These are phyloP conservation scores for Torulaspora indica DNA, from an alignment of 805 yeast species.

Conservation along the genomic window DNA sequence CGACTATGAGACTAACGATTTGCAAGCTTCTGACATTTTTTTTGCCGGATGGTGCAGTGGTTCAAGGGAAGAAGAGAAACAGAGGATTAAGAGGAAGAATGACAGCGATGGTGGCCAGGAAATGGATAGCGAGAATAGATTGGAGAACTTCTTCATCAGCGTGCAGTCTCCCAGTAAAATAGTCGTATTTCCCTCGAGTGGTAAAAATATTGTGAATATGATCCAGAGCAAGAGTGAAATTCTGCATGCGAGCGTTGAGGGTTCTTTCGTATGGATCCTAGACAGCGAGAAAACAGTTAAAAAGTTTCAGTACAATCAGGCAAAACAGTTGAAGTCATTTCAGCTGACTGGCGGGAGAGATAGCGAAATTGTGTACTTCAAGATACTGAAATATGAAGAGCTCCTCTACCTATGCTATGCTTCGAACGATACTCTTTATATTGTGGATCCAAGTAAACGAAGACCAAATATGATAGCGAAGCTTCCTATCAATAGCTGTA, in stretches of 20 bases:
- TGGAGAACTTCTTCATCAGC: conserved; percentile 31
- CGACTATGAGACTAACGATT: conserved; percentile 33
- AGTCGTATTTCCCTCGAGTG: conserved; percentile 33
- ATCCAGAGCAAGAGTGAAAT: conserved; percentile 36
- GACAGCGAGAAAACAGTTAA: conserved; percentile 35
- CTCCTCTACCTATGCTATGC: conserved; percentile 30
- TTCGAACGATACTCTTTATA: conserved; percentile 45
- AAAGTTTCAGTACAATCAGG: conserved; percentile 30
- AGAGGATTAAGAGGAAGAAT: conserved; percentile 25
- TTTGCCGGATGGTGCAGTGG: conserved; percentile 31
- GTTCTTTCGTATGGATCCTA: conserved; percentile 34
- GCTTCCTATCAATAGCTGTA: conserved; percentile 21
- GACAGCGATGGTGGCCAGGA: conserved; percentile 18
- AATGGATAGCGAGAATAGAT: not conserved
- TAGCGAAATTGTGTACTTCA: conserved; percentile 32
- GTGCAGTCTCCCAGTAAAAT: conserved; percentile 31
- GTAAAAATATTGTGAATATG: conserved; percentile 36
- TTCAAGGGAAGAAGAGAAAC: conserved; percentile 2
- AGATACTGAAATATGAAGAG: conserved; percentile 19
- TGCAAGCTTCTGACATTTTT: conserved; percentile 25
- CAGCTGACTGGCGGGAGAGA: conserved; percentile 34
- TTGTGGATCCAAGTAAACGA: conserved; percentile 54
- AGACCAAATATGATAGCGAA: conserved; percentile 30
- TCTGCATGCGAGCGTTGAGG: conserved; percentile 37
- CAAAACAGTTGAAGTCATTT: conserved; percentile 36